phyloP scores from a whole-genome alignment of 192 early-diverging fungal species.

The Linnemannia exigua region DNA sequence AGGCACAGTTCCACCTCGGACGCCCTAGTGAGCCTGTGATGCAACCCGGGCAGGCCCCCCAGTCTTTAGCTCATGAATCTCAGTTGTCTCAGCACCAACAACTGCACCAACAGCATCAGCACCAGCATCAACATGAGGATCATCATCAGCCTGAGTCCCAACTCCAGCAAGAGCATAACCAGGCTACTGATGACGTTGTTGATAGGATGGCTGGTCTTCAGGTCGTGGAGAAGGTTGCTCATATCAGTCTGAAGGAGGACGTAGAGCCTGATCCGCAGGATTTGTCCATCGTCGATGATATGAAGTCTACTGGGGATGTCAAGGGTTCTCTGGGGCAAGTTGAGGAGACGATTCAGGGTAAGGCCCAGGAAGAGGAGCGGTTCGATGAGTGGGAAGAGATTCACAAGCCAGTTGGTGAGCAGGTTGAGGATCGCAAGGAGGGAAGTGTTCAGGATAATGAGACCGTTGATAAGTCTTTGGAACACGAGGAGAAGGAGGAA shows the following conservation, averaged over 20 bases:
- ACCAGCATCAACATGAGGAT: not conserved
- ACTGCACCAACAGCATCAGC: constrained; percentile 9
- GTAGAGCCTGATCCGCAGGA: not conserved
- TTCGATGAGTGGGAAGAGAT: not conserved
- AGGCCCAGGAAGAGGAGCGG: not conserved
- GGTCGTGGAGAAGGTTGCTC: not conserved
- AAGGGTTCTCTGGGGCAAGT: not conserved
- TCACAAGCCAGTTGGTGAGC: not conserved
- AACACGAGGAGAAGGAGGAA: not conserved
- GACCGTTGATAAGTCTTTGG: not conserved
- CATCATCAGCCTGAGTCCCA: not conserved
- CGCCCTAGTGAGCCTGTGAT: constrained; percentile 1
- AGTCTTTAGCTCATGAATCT: constrained; percentile 29
- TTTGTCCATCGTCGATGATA: not conserved
- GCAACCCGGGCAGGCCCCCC: constrained; percentile 25
- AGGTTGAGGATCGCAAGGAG: not conserved
- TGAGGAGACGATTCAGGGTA: not conserved
- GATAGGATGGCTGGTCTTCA: constrained; percentile 16
- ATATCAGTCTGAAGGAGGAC: not conserved
- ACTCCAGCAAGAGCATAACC: not conserved
- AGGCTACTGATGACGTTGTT: not conserved
- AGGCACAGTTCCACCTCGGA: not conserved
- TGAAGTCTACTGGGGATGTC: not conserved
- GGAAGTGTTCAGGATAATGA: constrained; percentile 5
- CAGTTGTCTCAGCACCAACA: constrained; percentile 10